phyloP scores from a whole-genome alignment of 305 asterid genomes.

The Galium porrigens region DNA sequence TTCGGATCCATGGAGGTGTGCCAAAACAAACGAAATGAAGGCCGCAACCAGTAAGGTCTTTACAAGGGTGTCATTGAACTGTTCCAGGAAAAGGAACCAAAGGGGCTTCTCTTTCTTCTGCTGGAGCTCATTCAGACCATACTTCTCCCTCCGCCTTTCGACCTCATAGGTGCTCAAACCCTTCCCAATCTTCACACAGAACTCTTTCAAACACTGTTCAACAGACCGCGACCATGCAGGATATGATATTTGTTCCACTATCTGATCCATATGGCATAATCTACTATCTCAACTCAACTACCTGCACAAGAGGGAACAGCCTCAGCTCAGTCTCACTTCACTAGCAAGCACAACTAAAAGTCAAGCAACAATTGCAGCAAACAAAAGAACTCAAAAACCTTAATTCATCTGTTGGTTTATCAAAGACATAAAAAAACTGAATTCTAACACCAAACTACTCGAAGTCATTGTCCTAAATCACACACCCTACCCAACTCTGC shows the following conservation, averaged over 20 bases:
- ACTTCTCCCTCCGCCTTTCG: slow-evolving; percentile 42
- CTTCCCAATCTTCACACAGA: slow-evolving; percentile 50
- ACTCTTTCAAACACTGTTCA: slow-evolving; percentile 62
- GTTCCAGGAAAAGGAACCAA: slow-evolving; percentile 64
- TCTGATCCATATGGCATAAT: slow-evolving; percentile 24
- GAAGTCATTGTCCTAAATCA: not conserved
- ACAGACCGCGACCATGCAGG: slow-evolving; percentile 73
- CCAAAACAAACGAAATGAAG: slow-evolving; percentile 53
- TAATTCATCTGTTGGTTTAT: not conserved
- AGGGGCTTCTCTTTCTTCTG: slow-evolving; percentile 64
- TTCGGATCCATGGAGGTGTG: slow-evolving; percentile 44
- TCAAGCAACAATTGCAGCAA: slow-evolving; percentile 1
- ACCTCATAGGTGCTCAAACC: slow-evolving; percentile 56
- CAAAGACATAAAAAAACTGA: not conserved
- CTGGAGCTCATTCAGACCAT: slow-evolving; percentile 64
- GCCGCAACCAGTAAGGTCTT: slow-evolving; percentile 74
- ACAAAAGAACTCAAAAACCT: not conserved
- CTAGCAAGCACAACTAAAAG: not conserved
- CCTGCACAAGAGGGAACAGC: slow-evolving; percentile 1
- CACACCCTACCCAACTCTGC: slow-evolving; percentile 5
- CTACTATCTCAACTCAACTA: not conserved
- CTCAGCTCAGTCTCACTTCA: not conserved
- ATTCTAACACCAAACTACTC: slow-evolving; percentile 4
- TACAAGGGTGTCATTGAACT: slow-evolving; percentile 72
- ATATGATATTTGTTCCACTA: slow-evolving; percentile 31